Base-by-base conservation (phyloP, 2,329 filamentous ascomycete species). In the Fusarium duplospermum region DNA sequence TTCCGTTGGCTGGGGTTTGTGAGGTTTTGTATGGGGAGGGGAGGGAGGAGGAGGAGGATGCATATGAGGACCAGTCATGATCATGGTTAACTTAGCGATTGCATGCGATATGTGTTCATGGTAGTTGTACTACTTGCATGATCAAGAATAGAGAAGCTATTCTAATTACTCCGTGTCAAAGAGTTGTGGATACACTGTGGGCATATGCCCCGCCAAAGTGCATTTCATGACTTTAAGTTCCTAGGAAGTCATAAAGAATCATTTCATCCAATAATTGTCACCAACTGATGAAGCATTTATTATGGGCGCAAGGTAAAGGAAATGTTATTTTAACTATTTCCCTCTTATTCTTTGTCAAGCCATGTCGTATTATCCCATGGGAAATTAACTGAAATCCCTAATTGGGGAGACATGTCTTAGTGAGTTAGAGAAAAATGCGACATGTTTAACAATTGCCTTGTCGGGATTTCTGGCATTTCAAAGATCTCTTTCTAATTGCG, bases 1-100 rank as follows among this genome's bases (percentile, higher is more conserved):
- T 99, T 58, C 96, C 96, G 9, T 89, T 98, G 74, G 95, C 95
- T 11, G 96, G 96, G 1, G 96, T 98, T 2, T 98, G 96, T 80
- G 95, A 99, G 85, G 91, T 99, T 36, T 81, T 99, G 24, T 99
- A 98, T 82, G 95, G 94, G 0, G 89, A 90, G 81, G 84, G 78
- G 71, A 84, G 76, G 67, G 82, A 81, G 18, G 77, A 79, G 4
- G 73, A 56, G 2, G 79, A 79, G 14, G 62, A 77, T 29, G 58
- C 64, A 9, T 64, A 73, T n/a, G 64, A 73, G 38, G 56, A 71
- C n/a, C 35, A 36, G 54, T 36, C 24, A 54, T 27, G 35, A 36
- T 14, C 22, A 24, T 20, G 47, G 47, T 52, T 24, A 47, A 20
- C 27, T 54, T 27, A 11, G 27, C 1, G 5, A n/a, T 10, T 14